Conservation (phyloP, 2,329 filamentous ascomycete genomes). For the Arthrinium phaeospermum region DNA sequence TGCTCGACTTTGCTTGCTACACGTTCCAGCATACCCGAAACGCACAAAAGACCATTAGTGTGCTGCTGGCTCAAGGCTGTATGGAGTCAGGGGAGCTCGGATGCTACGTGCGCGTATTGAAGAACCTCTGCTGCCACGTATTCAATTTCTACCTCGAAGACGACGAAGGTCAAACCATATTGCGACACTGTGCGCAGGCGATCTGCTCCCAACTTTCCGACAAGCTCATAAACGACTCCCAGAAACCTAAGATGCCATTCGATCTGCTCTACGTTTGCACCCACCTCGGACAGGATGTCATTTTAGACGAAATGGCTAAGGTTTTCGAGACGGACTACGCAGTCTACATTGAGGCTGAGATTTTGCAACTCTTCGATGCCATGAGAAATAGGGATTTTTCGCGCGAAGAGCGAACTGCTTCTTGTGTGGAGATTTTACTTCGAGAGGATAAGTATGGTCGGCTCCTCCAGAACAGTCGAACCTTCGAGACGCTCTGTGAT, state of each 20-base stretch:
- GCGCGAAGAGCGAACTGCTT: neutral
- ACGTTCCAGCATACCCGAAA: too few relatives aligned
- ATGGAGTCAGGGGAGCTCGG: too few relatives aligned
- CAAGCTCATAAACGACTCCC: neutral
- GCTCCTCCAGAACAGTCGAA: neutral
- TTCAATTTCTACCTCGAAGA: too few relatives aligned
- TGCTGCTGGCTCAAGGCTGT: too few relatives aligned
- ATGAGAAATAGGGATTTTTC: neutral
- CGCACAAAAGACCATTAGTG: too few relatives aligned
- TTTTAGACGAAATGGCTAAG: neutral
- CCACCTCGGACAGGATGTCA: neutral
- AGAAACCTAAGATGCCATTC: neutral
- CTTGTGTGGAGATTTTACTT: neutral
- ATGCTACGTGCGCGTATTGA: too few relatives aligned
- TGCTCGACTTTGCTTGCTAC: too few relatives aligned
- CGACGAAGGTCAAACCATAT: too few relatives aligned
- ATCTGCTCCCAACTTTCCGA: neutral
- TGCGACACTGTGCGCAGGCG: neutral
- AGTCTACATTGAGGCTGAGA: neutral
- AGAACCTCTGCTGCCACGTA: too few relatives aligned
- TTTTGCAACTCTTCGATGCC: neutral
- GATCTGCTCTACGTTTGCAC: neutral
- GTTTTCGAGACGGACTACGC: neutral
- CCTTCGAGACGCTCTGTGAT: neutral
- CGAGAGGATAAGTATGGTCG: neutral